Base-by-base conservation (phyloP, 2,329 filamentous ascomycete genomes). In the Ambrosiella xylebori region DNA sequence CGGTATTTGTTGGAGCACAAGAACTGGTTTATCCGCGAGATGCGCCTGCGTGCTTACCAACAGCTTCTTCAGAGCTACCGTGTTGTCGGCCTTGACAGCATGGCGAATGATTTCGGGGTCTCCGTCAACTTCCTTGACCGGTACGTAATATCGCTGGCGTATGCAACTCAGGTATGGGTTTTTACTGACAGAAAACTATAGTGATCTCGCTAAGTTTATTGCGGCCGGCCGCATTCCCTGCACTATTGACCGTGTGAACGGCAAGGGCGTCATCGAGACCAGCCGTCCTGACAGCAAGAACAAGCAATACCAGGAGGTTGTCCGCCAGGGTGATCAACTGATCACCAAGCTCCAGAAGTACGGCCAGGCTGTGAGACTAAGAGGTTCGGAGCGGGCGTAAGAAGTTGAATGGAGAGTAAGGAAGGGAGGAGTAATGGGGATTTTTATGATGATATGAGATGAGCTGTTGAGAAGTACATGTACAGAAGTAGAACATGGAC, bases 301-400 rank as follows among this genome's bases (percentile, higher is more conserved):
- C 78, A 96, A 95, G 79, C 93, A 98, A 74, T 98, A 98, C 73
- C 86, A 90, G 65, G 93, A 98, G 66, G 89, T 97, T 41, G 89
- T 98, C 61, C 93, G 93, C 74, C 93, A 97, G 70, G 93, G 93
- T 38, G 93, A 98, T 71, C 87, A 95, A 72, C 78, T 98, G 62
- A 97, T 98, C 69, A 98, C 93, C 60, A 98, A 98, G 78, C 76
- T 98, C 65, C 93, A 98, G 74, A 98, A 98, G 78, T 98, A 98
- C 71, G 93, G 93, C 50, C 93, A 98, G 73, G 86, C 93, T 1
- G 93, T 98, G 63, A 81, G 93, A 67, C 76, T 98, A 72, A 82
- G 93, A 66, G 93, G 93, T 45, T 97, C 91, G 68, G 93, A 98
- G 77, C 81, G 93, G 66, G 88, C 88, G 65, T 95, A 76, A 65